Evolutionary conservation across 2,329 filamentous ascomycete genomes (phyloP), one percentile per base, ranked within the genome.

Genomic region (Ophiostoma quercus): DNA sequence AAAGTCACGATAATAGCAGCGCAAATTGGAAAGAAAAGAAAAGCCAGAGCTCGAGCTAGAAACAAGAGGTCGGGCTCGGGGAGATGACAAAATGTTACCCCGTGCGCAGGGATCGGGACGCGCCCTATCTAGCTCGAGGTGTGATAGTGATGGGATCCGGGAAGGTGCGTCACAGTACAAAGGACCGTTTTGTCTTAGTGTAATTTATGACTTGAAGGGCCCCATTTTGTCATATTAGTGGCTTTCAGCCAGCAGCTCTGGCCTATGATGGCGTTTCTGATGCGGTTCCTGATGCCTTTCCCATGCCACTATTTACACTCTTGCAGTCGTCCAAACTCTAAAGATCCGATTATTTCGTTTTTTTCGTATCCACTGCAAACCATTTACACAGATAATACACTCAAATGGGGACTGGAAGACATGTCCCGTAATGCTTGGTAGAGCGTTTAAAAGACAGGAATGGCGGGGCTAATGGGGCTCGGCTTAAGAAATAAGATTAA

Each of bases 31-130:
- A 63, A 63, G 29, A 19, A 34, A 37, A 63, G 60, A 37, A 34
- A 11, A 19, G 37, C 7, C 25, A 25, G 51, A 29, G n/a, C 51
- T 57, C 51, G 14, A n/a, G 12, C 9, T 37, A 41, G 60, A 63
- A 62, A 39, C 16, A 39, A 65, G 32, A 37, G 14, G 32, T 25
- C n/a, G n/a, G 51, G 51, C n/a, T 57, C 51, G 51, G 51, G 51
- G 51, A 57, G 51, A 25, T 57, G 51, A 29, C n/a, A 22, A 54
- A 25, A 54, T 54, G 7, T n/a, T 54, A 54, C 51, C 51, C 51
- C 51, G 51, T 54, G 51, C n/a, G 11, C 51, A 54, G 51, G 51
- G 51, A 54, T 51, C 47, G 47, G 47, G 47, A 22, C 47, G 47
- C 47, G n/a, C n/a, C 51, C n/a, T 25, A 41, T 57, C 51, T 57